These are phyloP conservation scores for Leptographium wingfieldii DNA, from an alignment of 2,329 filamentous ascomycete genomes.

Conservation along the genomic window DNA sequence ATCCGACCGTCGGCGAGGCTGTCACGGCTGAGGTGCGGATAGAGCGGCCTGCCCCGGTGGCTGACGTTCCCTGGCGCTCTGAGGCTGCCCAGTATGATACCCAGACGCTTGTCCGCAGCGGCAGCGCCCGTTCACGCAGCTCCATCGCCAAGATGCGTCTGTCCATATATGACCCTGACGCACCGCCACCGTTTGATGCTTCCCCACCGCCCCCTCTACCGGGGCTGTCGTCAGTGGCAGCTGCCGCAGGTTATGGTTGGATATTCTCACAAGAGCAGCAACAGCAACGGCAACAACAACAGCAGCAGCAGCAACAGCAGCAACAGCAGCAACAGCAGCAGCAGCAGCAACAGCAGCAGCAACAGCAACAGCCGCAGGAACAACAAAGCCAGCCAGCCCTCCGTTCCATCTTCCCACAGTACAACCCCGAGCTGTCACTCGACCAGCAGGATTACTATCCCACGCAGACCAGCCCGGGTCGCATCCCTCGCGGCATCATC, in stretches of 20 bases:
- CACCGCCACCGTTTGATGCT: slow-evolving; percentile 9
- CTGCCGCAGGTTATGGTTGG: background rate
- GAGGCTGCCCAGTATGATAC: slow-evolving; percentile 37
- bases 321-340: too few relatives aligned
- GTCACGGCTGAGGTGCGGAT: slow-evolving; percentile 16
- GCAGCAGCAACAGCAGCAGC: slow-evolving; percentile 7
- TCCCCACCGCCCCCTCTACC: slow-evolving; percentile 7
- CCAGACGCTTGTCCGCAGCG: slow-evolving; percentile 34
- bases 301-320: slow-evolving; percentile 2
- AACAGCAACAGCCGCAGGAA: slow-evolving; percentile 9
- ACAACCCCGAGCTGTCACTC: slow-evolving; percentile 54
- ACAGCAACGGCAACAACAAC: too few relatives aligned
- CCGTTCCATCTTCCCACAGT: slow-evolving; percentile 64
- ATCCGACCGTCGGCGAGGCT: slow-evolving; percentile 5
- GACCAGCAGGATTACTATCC: slow-evolving; percentile 60
- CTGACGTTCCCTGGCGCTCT: slow-evolving; percentile 30
- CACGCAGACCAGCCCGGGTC: slow-evolving; percentile 48
- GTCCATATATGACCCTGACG: slow-evolving; percentile 14
- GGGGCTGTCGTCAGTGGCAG: slow-evolving; percentile 1
- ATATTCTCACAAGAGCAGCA: background rate
- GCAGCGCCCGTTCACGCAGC: slow-evolving; percentile 37
- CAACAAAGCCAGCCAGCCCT: slow-evolving; percentile 29
- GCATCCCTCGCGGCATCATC: slow-evolving; percentile 51
- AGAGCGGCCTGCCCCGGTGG: slow-evolving; percentile 28
- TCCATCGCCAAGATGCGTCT: slow-evolving; percentile 45